These are phyloP conservation scores for Curvularia eragrostidis DNA, from an alignment of 2,329 filamentous ascomycete genomes.

Conservation along the genomic window DNA sequence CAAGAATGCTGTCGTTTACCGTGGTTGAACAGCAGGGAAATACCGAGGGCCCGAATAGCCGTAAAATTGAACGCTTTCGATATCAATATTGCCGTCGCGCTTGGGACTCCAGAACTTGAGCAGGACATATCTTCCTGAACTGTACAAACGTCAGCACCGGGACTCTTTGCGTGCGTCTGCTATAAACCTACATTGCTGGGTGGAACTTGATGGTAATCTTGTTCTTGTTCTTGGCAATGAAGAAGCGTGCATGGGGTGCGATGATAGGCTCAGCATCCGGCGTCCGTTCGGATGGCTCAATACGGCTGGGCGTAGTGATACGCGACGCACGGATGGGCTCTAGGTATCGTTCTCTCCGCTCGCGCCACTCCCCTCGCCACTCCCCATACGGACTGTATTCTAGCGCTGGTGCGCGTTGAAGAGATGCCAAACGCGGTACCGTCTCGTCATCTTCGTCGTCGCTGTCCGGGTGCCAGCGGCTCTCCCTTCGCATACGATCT, in stretches of 20 bases:
- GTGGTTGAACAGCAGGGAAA: conserved; percentile 71
- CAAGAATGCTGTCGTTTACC: conserved; percentile 17
- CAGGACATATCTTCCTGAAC: conserved; percentile 80
- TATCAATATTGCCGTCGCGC: conserved; percentile 81
- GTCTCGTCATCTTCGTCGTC: conserved; percentile 50
- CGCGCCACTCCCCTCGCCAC: conserved; percentile 31
- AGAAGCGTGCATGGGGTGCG: conserved; percentile 79
- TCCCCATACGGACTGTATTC: conserved; percentile 35
- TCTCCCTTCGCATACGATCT: conserved; percentile 50
- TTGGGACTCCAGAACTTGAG: conserved; percentile 89
- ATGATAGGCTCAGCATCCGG: conserved; percentile 56
- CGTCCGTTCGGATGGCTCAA: conserved; percentile 35
- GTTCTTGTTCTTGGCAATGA: conserved; percentile 80
- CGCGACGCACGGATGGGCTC: conserved; percentile 42
- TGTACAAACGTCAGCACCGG: conserved; percentile 32
- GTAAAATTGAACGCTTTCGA: conserved; percentile 82
- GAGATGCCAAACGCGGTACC: conserved; percentile 29
- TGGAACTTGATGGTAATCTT: conserved; percentile 88
- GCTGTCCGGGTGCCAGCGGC: conserved; percentile 45
- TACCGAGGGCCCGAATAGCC: conserved; percentile 87
- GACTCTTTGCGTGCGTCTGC: background rate
- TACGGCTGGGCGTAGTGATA: conserved; percentile 44
- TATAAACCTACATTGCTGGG: conserved; percentile 67
- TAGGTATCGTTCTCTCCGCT: conserved; percentile 35
- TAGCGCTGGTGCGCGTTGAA: conserved; percentile 34